Evolutionary conservation across 1,139 yeast genomes (phyloP), one percentile per base, ranked within the genome.

Genomic region (Suhomyces taliae): DNA sequence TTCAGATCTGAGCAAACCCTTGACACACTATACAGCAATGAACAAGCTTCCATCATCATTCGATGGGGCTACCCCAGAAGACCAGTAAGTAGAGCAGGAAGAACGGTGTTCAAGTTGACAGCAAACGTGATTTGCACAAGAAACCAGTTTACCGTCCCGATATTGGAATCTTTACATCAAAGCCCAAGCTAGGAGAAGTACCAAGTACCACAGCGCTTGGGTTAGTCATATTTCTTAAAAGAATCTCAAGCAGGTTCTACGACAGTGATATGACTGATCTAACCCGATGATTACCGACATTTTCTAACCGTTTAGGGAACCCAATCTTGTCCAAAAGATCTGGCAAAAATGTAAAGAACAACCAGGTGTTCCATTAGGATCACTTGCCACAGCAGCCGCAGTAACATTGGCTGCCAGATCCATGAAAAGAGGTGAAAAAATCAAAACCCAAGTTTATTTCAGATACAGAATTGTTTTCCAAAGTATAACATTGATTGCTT

Each of bases 401-500:
- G 87, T 90, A 38, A 69, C 79, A 0, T 71, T 90, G 56, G 95
- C 97, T 1, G 90, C 91, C 8, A 76, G 81, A 54, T 87, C 93
- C 12, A 74, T 90, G 55, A 79, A 84, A 56, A 70, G 76, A 34
- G 96, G 97, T 27, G 83, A 89, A 58, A 79, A 85, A 53, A 71
- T 76, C 46, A 81, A 82, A 50, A 95, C 97, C 0, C 96, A 90
- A 67, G 78, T 80, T 47, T 90, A 89, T 82, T 90, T 89, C 72
- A 79, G 93, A 57, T 89, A 90, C 81, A 85, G 97, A 72, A 91
- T 90, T 41, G 95, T 82, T 0, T 77, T 90, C 58, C 98, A 90
- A 66, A 87, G 87, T 10, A 79, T 85, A 48, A 90, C 97, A 0
- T 72, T 90, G 45, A 82, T 82, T 8, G 96, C 97, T 0, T 72